Base-by-base conservation (phyloP, 176 grass and related monocot genomes). In the Urochloa ruziziensis region DNA sequence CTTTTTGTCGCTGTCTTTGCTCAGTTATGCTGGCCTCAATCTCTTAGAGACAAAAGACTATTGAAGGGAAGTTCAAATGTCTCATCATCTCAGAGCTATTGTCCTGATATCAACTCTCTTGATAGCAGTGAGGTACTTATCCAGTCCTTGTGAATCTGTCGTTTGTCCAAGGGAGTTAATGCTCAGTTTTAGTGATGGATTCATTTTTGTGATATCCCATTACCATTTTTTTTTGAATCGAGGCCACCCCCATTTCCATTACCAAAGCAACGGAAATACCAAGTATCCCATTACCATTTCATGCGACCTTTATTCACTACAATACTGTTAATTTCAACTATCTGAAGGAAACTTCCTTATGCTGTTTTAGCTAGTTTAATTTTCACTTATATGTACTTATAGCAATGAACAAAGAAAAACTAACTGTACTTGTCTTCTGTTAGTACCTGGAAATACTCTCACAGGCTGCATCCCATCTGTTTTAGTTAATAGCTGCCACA, bases 61-160 rank as follows among this genome's bases (percentile, higher is more conserved):
- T 80, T 77, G 30, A 82, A 70, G 51, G 70, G 28, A 58, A 74
- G 63, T 88, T 91, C 80, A 70, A 51, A 56, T 61, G 62, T 81
- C 80, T 66, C 73, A 63, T 86, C 51, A 84, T 84, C 81, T 74
- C 78, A 91, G 73, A 84, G 74, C 60, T 82, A 84, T 77, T 67
- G 36, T 70, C 82, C 83, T 66, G 58, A 86, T 86, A 46, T 93
- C 8, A 80, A 76, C 28, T 82, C 62, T 79, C 73, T 92, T 36
- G 81, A 89, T 79, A 72, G 73, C 85, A 81, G 14, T 72, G 86
- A 91, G 95, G 95, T 93, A 49, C 49, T 83, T 62, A 78, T 77
- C 70, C 48, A 74, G 49, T 84, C 27, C 16, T 70, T 44, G 10
- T 70, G 19, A 67, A 11, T 12, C 3, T 89, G 60, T 60, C 59